Conservation (phyloP, 352 stramenopile species). For the Globisporangium yorkense region DNA sequence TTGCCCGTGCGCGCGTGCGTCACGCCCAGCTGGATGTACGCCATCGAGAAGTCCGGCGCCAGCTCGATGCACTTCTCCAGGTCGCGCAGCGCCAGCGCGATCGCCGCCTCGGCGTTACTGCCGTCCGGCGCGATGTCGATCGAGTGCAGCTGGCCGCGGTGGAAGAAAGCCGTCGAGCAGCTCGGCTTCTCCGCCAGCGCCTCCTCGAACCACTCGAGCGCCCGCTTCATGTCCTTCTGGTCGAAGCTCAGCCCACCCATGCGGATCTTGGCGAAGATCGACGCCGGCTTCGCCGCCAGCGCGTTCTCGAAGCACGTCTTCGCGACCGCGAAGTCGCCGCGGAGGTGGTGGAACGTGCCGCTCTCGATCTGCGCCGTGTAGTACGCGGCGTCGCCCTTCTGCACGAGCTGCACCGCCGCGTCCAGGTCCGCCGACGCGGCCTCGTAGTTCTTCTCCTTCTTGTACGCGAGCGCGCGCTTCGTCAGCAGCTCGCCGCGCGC, state of each 20-base stretch:
- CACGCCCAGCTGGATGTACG: conserved; percentile 78
- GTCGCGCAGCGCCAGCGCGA: conserved; percentile 51
- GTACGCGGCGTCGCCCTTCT: conserved; percentile 44
- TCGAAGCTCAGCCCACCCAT: conserved; percentile 81
- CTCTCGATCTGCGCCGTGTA: conserved; percentile 77
- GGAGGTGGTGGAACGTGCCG: conserved; percentile 71
- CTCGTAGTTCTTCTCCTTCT: conserved; percentile 66
- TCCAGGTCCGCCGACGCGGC: conserved; percentile 54
- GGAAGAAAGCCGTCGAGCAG: conserved; percentile 75
- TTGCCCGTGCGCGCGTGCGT: conserved; percentile 67
- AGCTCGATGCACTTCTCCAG: conserved; percentile 68
- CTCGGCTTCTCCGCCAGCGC: conserved; percentile 56
- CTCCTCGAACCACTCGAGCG: conserved; percentile 73
- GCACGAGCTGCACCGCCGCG: conserved; percentile 37
- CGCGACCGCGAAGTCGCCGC: conserved; percentile 64
- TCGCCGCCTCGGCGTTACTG: conserved; percentile 41
- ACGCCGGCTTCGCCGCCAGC: conserved; percentile 58
- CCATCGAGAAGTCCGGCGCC: conserved; percentile 72
- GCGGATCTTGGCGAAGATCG: conserved; percentile 76
- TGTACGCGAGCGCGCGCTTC: conserved; percentile 55
- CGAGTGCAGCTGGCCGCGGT: conserved; percentile 76
- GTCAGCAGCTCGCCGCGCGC: conserved; percentile 50
- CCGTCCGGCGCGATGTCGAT: conserved; percentile 61
- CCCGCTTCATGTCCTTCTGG: conserved; percentile 70
- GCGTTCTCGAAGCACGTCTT: conserved; percentile 61